Conservation (phyloP, 2,329 filamentous ascomycete species). For the Endoconidiophora polonica region DNA sequence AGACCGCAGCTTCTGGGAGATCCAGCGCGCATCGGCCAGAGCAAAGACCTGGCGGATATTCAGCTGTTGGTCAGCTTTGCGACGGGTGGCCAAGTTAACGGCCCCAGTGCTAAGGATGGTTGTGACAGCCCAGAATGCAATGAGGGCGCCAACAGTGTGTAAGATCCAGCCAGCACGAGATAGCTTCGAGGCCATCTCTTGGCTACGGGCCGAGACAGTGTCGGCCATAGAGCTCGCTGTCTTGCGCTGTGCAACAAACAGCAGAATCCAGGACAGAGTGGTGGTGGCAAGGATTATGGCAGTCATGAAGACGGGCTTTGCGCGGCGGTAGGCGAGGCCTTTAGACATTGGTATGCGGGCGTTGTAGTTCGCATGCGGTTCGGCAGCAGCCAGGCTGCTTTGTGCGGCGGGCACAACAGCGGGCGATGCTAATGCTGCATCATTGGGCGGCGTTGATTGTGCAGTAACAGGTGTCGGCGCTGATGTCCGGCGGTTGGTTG, state of each 20-base stretch:
- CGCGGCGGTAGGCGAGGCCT: conserved; percentile 5
- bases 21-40: conserved; percentile 8
- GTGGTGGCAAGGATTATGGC: conserved; percentile 8
- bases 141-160: conserved; percentile 10
- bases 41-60: conserved; percentile 11
- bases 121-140: conserved; percentile 6
- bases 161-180: conserved; percentile 10
- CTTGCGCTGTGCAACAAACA: conserved; percentile 6
- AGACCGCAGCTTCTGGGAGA: conserved; percentile 5
- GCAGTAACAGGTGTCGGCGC: background rate
- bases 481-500: background rate
- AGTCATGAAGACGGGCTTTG: conserved; percentile 8
- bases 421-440: background rate
- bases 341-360: background rate
- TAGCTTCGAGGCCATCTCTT: conserved; percentile 4
- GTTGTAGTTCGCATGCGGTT: background rate
- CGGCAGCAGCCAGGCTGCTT: no score
- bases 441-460: background rate
- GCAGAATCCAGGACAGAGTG: conserved; percentile 9
- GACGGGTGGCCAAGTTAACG: conserved; percentile 6
- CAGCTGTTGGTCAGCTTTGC: background rate
- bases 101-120: conserved; percentile 6
- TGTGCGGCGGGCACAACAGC: background rate
- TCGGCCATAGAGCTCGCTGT: conserved; percentile 3
- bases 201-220: background rate